Base-by-base conservation (phyloP, 129 eudicot genomes). In the Heracleum sosnowskyi region DNA sequence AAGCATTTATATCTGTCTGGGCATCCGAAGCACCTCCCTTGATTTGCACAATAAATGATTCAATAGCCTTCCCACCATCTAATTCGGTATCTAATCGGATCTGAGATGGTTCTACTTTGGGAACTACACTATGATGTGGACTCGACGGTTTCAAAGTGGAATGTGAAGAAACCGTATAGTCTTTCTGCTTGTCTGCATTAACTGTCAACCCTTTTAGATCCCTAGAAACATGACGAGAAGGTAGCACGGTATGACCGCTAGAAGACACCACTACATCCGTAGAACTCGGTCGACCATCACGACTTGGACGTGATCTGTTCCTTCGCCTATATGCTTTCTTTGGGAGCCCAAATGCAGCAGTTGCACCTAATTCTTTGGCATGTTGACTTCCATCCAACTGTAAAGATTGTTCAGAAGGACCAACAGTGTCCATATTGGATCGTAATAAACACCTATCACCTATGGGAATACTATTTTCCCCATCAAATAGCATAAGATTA, bases 401-500 rank as follows among this genome's bases (percentile, higher is more conserved):
- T 47, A 84, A 84, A 76, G 85, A 93, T 74, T 85, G 87, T 79
- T 91, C 87, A 24, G 88, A 84, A 40, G 87, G 83, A 80, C 79
- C 68, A 75, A 83, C 40, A 31, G 37, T 81, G 51, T 72, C 77
- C 82, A 80, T 79, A 37, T 76, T 66, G 64, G 87, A 89, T 73
- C 78, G 90, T 29, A 39, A 57, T 11, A 81, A 66, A 47, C 76
- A 83, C 77, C 89, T 82, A 83, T 78, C 89, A 85, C 78, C 82
- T 77, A 86, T 96, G 82, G 68, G 81, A 79, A 83, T 77, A 74
- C 89, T 85, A 82, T 86, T 89, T 71, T 89, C 92, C 70, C 88
- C 93, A 79, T 92, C 99, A 83, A 96, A 92, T 72, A 89, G 79
- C 86, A 85, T 80, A 63, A 89, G 97, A 85, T 89, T 93, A 84